phyloP scores from a whole-genome alignment of 805 yeast genomes.

The Suhomyces canberraensis region DNA sequence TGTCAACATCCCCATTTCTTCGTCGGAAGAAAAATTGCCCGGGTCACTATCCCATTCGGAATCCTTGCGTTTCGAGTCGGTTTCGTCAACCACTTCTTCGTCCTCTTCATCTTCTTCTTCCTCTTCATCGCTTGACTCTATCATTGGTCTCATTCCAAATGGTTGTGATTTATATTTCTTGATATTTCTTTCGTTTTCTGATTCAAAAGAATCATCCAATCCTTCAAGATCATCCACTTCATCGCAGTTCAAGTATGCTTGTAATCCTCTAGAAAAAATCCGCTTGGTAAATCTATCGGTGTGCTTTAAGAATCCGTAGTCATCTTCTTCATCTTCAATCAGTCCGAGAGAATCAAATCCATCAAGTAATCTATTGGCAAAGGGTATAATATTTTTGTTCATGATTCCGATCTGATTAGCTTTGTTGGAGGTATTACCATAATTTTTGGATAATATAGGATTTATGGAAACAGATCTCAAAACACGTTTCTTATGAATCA shows the following conservation, averaged over 20 bases:
- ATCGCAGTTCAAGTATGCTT: conserved; percentile 21
- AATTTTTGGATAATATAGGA: conserved; percentile 17
- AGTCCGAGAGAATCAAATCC: conserved; percentile 1
- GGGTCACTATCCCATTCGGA: conserved; percentile 5
- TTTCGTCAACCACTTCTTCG: conserved; percentile 12
- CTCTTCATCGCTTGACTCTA: conserved; percentile 9
- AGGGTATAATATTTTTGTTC: conserved; percentile 2
- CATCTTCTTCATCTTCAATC: conserved; percentile 21
- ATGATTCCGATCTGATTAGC: conserved; percentile 2
- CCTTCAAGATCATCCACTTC: conserved; percentile 15
- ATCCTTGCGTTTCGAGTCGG: conserved; percentile 3
- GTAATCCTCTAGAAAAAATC: conserved; percentile 26
- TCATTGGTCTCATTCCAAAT: conserved; percentile 14
- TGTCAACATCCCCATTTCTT: conserved; percentile 29
- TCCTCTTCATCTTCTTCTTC: conserved; percentile 14
- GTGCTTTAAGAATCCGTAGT: conserved; percentile 29
- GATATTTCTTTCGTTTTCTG: conserved; percentile 15
- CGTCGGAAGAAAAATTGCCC: conserved; percentile 12
- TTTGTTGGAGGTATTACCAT: neutral
- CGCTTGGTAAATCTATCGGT: conserved; percentile 22
- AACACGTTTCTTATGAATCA: conserved; percentile 43
- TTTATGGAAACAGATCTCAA: conserved; percentile 36
- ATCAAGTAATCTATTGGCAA: conserved; percentile 3
- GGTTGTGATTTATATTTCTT: conserved; percentile 39
- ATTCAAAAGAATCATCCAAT: conserved; percentile 6